These are phyloP conservation scores for Taphrina wiesneri DNA, from an alignment of 1,139 yeast genomes.

Conservation along the genomic window DNA sequence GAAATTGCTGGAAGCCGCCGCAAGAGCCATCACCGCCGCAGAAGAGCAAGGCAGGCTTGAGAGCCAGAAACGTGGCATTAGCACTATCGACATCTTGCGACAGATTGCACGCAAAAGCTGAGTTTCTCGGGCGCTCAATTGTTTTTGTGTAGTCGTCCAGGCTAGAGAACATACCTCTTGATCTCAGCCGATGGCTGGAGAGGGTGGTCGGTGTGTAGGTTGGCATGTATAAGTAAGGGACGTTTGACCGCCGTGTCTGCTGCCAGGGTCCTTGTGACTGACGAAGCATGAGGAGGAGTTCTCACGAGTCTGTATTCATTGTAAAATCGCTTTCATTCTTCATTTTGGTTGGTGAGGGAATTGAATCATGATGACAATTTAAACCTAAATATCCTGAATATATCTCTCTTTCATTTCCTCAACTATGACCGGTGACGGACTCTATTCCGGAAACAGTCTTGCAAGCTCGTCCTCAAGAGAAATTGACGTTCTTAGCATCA, in stretches of 20 bases:
- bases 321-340: background rate
- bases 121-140: background rate
- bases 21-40: conserved; percentile 31
- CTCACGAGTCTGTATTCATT: background rate
- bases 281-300: background rate
- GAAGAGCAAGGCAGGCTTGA: conserved; percentile 32
- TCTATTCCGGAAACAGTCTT: too few relatives aligned
- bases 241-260: background rate
- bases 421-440: too few relatives aligned
- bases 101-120: conserved; percentile 11
- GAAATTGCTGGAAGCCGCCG: conserved; percentile 35
- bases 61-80: conserved; percentile 36
- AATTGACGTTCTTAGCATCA: too few relatives aligned
- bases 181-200: background rate
- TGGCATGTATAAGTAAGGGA: background rate
- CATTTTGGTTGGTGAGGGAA: background rate
- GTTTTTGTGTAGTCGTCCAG: too few relatives aligned
- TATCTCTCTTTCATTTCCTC: background rate
- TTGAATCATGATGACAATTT: background rate
- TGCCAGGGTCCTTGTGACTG: background rate
- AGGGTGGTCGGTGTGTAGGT: background rate
- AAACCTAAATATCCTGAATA: background rate
- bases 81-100: conserved; percentile 37
- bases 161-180: too few relatives aligned
- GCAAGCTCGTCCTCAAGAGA: too few relatives aligned